Evolutionary conservation across 768 basidiomycete genomes (phyloP).

Genomic region (Xanthoconium stramineum): DNA sequence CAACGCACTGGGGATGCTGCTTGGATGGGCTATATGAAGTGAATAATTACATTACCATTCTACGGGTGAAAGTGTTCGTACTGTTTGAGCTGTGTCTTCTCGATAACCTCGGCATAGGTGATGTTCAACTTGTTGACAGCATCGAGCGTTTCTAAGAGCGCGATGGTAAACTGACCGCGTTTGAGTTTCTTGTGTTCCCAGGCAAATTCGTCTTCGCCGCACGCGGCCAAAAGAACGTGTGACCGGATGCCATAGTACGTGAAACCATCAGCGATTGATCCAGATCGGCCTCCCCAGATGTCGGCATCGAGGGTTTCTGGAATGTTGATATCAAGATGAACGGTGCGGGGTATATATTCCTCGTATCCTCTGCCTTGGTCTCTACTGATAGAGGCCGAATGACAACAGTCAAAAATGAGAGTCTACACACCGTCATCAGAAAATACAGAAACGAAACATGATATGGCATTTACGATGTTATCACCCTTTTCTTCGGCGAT

Average conservation of each 20-base stretch:
- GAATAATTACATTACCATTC: background rate
- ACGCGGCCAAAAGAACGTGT: constrained; percentile 44
- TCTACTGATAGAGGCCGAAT: constrained; percentile 38
- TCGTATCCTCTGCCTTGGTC: background rate
- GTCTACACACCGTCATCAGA: constrained; percentile 29
- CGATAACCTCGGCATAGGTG: constrained; percentile 25
- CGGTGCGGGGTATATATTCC: constrained; percentile 6
- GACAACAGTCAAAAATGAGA: constrained; percentile 46
- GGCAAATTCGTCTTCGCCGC: constrained; percentile 35
- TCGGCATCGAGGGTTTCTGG: constrained; percentile 23
- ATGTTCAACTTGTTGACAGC: constrained; percentile 8
- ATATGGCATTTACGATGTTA: constrained; percentile 37
- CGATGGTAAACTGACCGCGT: constrained; percentile 27
- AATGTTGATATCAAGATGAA: constrained; percentile 2
- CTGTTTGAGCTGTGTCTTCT: constrained; percentile 11
- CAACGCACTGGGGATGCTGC: constrained; percentile 32
- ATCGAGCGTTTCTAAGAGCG: constrained; percentile 18
- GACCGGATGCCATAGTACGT: constrained; percentile 31
- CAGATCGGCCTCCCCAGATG: constrained; percentile 19
- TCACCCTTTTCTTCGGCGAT: constrained; percentile 39
- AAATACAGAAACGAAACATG: constrained; percentile 8
- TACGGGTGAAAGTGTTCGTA: background rate
- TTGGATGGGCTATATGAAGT: constrained; percentile 1
- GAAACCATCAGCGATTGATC: constrained; percentile 10
- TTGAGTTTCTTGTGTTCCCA: constrained; percentile 11